Evolutionary conservation across 1,284 basidiomycete species (phyloP).

Genomic region (Retiboletus flavoniger): DNA sequence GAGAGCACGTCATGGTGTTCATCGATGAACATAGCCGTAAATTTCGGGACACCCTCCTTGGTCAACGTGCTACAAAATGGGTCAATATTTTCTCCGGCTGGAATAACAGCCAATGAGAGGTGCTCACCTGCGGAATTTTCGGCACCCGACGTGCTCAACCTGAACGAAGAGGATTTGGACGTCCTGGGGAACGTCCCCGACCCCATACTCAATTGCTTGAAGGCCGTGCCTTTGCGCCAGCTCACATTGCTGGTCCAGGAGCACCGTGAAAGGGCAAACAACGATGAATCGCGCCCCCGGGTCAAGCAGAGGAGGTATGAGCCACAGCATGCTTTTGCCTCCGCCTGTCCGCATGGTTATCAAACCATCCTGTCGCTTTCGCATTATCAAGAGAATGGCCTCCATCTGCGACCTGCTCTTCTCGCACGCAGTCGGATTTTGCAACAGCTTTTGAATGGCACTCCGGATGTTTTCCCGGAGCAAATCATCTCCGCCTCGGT

Average conservation of each 20-base stretch:
- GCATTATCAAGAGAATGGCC: neutral
- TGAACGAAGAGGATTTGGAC: conserved; percentile 9
- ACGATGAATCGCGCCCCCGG: neutral
- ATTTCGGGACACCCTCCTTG: neutral
- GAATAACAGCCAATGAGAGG: neutral
- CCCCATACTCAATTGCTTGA: neutral
- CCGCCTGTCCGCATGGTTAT: conserved; percentile 6
- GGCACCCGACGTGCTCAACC: conserved; percentile 6
- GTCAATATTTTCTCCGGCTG: neutral
- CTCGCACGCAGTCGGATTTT: neutral
- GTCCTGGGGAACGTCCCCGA: neutral
- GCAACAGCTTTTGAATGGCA: neutral
- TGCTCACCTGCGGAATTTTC: neutral
- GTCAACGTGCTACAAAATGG: neutral
- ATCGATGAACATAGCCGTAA: neutral
- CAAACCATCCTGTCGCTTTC: neutral
- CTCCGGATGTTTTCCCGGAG: neutral
- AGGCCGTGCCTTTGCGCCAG: neutral
- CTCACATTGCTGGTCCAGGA: neutral
- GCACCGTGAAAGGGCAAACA: too few relatives aligned
- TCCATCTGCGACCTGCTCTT: conserved; percentile 3
- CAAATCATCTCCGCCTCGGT: neutral
- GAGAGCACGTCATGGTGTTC: conserved; percentile 6
- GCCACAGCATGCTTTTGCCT: conserved; percentile 12
- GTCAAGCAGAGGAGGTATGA: neutral